Evolutionary conservation across 148 eudicot genomes (phyloP).

Genomic region (Chenopodium formosanum): DNA sequence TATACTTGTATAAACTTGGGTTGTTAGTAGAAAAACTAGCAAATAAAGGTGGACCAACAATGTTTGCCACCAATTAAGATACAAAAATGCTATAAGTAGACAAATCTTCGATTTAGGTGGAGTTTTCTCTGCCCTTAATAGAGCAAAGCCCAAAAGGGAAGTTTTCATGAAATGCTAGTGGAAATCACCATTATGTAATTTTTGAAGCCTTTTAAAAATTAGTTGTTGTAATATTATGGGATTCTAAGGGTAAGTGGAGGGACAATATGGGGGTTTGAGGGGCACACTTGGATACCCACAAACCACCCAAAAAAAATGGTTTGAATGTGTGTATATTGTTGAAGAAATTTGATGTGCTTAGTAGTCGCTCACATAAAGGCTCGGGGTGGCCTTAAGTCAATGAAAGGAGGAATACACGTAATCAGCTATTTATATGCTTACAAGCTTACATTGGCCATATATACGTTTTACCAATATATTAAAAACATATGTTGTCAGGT

Average conservation of each 20-base stretch:
- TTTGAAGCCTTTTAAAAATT: slow-evolving; percentile 6
- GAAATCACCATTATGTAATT: slow-evolving; percentile 16
- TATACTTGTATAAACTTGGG: background rate
- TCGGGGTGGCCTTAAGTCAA: no score
- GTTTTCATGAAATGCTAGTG: slow-evolving; percentile 21
- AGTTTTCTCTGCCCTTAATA: slow-evolving; percentile 30
- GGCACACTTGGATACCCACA: background rate
- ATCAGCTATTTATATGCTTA: no score
- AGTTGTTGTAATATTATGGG: slow-evolving; percentile 3
- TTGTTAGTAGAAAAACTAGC: background rate
- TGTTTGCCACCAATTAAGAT: slow-evolving; percentile 38
- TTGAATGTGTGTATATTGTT: background rate
- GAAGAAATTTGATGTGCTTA: no score
- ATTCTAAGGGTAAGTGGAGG: slow-evolving; percentile 24
- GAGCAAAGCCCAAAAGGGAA: slow-evolving; percentile 18
- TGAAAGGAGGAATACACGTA: no score
- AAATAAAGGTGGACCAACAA: slow-evolving; percentile 37
- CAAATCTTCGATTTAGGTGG: slow-evolving; percentile 32
- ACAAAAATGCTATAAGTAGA: background rate
- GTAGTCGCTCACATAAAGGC: no score
- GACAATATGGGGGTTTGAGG: slow-evolving; percentile 20
- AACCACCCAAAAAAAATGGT: background rate
- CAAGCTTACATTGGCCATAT: no score
- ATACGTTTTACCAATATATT: no score
- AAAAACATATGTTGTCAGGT: no score